Evolutionary conservation across 2,329 filamentous ascomycete genomes (phyloP).

Genomic region (Rhexocercosporidium sp.): DNA sequence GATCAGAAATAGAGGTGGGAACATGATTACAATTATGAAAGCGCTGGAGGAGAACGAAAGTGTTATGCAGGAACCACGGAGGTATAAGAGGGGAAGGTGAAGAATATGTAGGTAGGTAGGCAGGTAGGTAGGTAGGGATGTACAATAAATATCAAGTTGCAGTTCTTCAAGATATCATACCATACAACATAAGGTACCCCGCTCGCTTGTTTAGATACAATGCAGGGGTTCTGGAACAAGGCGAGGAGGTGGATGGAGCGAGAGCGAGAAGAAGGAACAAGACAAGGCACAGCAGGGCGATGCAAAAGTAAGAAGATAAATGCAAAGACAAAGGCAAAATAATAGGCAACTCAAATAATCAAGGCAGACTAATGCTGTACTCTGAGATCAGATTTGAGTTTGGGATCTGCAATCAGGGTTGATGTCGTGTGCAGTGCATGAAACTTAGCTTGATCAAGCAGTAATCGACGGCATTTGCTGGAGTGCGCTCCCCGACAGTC

Average conservation of each 20-base stretch:
- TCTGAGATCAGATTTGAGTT: not conserved
- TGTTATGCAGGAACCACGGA: not conserved
- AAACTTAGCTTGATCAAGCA: not conserved
- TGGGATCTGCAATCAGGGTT: not conserved
- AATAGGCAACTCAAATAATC: not conserved
- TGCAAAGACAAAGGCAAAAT: not conserved
- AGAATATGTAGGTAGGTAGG: slow-evolving; percentile 1
- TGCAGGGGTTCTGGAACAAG: not conserved
- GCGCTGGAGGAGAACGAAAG: not conserved
- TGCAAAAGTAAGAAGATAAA: not conserved
- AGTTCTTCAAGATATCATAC: not conserved
- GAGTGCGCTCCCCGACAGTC: not conserved
- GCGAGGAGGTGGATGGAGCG: not conserved
- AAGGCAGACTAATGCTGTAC: not conserved
- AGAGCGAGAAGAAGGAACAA: not conserved
- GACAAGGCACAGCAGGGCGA: not conserved
- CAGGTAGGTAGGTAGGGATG: too few relatives aligned
- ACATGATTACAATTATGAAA: slow-evolving; percentile 14
- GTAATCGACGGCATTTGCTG: not conserved
- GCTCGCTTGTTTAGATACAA: not conserved
- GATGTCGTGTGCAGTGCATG: not conserved
- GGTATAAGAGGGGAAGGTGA: not conserved
- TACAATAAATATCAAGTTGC: not conserved
- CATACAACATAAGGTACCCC: not conserved
- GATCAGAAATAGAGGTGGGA: not conserved